Evolutionary conservation across 2,329 filamentous ascomycete genomes (phyloP).

Genomic region (Fonsecaea nubica): DNA sequence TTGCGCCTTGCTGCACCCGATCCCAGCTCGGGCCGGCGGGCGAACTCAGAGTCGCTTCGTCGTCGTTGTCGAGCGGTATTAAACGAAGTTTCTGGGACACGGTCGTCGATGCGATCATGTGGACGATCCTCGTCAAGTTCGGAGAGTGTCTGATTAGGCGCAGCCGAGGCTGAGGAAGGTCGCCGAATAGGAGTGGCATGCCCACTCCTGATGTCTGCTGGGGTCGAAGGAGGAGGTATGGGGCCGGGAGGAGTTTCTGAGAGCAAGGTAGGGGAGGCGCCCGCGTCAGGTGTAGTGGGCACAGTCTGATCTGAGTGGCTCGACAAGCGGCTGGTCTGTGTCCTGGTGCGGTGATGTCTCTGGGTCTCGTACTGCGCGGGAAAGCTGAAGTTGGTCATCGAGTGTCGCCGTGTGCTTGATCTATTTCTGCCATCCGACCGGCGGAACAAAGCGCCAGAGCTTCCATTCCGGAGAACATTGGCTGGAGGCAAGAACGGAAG

Average conservation of each 20-base stretch:
- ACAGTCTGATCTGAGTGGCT: conserved; percentile 21
- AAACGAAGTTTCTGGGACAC: conserved; percentile 49
- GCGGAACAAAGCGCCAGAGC: conserved; percentile 58
- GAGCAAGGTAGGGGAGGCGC: conserved; percentile 44
- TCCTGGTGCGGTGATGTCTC: conserved; percentile 56
- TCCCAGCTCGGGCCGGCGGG: conserved; percentile 62
- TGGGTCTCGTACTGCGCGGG: conserved; percentile 60
- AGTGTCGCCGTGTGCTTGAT: conserved; percentile 61
- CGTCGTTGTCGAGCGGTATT: conserved; percentile 59
- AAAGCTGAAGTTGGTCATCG: conserved; percentile 60
- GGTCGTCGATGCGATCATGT: conserved; percentile 38
- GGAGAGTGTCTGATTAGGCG: conserved; percentile 47
- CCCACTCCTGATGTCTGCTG: conserved; percentile 64
- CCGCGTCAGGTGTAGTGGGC: conserved; percentile 23
- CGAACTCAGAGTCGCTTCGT: conserved; percentile 65
- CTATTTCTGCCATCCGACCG: conserved; percentile 62
- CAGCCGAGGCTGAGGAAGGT: conserved; percentile 56
- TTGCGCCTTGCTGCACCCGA: conserved; percentile 68
- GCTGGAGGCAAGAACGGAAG: conserved; percentile 54
- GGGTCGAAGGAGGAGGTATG: conserved; percentile 68
- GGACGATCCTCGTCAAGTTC: conserved; percentile 49
- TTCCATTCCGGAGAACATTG: conserved; percentile 52
- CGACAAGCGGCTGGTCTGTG: conserved; percentile 25
- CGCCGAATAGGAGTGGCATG: conserved; percentile 57
- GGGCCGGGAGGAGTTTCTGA: conserved; percentile 65